Conservation (phyloP, 2,329 filamentous ascomycete genomes). For the Ilyonectria robusta region DNA sequence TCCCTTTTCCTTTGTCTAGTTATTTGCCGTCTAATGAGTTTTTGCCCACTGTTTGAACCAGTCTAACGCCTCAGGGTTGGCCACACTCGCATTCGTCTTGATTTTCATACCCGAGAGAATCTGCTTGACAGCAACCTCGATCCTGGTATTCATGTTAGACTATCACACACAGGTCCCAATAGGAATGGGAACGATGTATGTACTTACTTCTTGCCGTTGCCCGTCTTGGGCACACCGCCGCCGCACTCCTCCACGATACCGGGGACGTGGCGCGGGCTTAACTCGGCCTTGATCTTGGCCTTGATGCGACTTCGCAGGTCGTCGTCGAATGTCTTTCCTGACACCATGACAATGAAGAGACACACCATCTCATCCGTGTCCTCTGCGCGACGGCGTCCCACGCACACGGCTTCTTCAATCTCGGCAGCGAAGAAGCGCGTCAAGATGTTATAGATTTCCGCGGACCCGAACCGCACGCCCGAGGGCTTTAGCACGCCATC, state of each 20-base stretch:
- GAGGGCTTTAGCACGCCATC: constrained; percentile 95
- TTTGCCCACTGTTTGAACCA: constrained; percentile 88
- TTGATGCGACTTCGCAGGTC: constrained; percentile 77
- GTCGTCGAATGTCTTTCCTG: constrained; percentile 68
- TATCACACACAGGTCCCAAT: neutral
- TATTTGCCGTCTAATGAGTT: constrained; percentile 54
- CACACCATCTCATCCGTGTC: constrained; percentile 91
- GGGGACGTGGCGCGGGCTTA: constrained; percentile 92
- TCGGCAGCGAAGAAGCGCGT: constrained; percentile 84
- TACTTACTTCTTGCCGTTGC: constrained; percentile 93
- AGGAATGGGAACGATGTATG: neutral
- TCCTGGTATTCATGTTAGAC: constrained; percentile 62
- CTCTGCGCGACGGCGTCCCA: constrained; percentile 79
- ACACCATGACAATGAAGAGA: constrained; percentile 85
- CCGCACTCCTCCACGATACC: constrained; percentile 84
- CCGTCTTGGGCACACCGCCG: constrained; percentile 88
- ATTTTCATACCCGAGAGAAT: constrained; percentile 90
- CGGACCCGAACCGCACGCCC: constrained; percentile 91
- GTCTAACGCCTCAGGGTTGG: constrained; percentile 87
- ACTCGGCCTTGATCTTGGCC: constrained; percentile 77
- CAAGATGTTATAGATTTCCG: constrained; percentile 97
- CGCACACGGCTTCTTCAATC: constrained; percentile 88
- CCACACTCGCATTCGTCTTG: constrained; percentile 93
- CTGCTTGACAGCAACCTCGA: constrained; percentile 96
- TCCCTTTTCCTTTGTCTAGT: constrained; percentile 16